These are phyloP conservation scores for Fraxinus cuspidata DNA, from an alignment of 257 asterid genomes.

Conservation along the genomic window DNA sequence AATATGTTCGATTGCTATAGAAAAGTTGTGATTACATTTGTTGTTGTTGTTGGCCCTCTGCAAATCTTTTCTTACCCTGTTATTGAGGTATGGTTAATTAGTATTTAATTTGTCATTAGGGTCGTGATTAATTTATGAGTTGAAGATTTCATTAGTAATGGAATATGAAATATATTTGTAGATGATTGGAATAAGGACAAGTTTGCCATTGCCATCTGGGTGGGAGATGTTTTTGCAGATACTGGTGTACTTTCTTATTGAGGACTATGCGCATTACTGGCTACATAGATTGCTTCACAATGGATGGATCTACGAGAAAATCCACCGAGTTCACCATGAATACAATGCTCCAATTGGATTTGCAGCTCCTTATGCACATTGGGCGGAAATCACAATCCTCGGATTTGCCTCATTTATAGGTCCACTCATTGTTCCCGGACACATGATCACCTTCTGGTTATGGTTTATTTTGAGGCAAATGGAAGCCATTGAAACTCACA, in stretches of 20 bases:
- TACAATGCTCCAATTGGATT: slow-evolving; percentile 68
- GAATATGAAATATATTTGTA: slow-evolving; percentile 22
- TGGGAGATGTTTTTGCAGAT: slow-evolving; percentile 58
- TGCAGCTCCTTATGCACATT: slow-evolving; percentile 79
- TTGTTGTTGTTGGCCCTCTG: slow-evolving; percentile 57
- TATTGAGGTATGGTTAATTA: slow-evolving; percentile 40
- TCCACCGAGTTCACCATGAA: slow-evolving; percentile 75
- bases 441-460: slow-evolving; percentile 70
- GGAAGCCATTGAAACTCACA: slow-evolving; percentile 72
- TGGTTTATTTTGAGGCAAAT: slow-evolving; percentile 67
- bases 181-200: slow-evolving; percentile 68
- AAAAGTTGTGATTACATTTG: slow-evolving; percentile 47
- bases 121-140: too few relatives aligned
- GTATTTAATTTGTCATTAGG: too few relatives aligned
- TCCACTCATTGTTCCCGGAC: slow-evolving; percentile 62
- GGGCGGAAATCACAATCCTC: slow-evolving; percentile 67
- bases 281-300: slow-evolving; percentile 61
- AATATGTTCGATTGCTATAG: slow-evolving; percentile 57
- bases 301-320: slow-evolving; percentile 65
- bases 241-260: slow-evolving; percentile 55
- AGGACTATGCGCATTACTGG: slow-evolving; percentile 77
- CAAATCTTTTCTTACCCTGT: slow-evolving; percentile 60
- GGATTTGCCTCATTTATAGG: slow-evolving; percentile 75
- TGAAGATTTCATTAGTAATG: too few relatives aligned
- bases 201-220: slow-evolving; percentile 65